Percentiles rank a stretch among this genome's conserved stretches.
Evolutionary conservation across 345 rosid genomes (phyloP).

Genomic region (Arabis alpina): DNA sequence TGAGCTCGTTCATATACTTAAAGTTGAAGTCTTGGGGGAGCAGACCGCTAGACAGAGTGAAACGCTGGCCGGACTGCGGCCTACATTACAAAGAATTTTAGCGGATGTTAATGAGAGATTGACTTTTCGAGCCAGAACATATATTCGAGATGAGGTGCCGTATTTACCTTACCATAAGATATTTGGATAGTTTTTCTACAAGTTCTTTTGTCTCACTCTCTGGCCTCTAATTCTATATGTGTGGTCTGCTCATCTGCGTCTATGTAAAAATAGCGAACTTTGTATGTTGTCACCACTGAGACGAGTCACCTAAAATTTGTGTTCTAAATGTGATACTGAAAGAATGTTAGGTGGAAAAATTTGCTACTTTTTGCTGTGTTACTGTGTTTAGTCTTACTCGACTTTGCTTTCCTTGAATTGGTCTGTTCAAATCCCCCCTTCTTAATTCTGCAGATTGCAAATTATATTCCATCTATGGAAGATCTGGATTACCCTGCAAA

Average conservation of each 20-base stretch:
- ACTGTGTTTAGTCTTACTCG: constrained; percentile 8
- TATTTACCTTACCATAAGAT: constrained; percentile 17
- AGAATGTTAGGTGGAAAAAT: neutral
- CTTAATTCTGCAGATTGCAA: constrained; percentile 78
- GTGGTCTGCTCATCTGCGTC: constrained; percentile 4
- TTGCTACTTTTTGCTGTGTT: constrained; percentile 21
- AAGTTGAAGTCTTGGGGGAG: constrained; percentile 94
- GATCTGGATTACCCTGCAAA: constrained; percentile 92
- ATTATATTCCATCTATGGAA: constrained; percentile 72
- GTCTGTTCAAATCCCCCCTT: constrained; percentile 18
- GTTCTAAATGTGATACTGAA: constrained; percentile 20
- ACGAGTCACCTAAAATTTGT: constrained; percentile 14
- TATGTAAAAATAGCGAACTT: constrained; percentile 30
- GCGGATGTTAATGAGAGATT: constrained; percentile 91
- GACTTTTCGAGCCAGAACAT: constrained; percentile 96
- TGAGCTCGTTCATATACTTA: constrained; percentile 92
- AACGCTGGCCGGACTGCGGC: constrained; percentile 80
- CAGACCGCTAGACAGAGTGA: constrained; percentile 78
- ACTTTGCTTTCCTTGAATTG: constrained; percentile 22
- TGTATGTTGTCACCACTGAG: constrained; percentile 32
- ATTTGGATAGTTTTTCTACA: constrained; percentile 21
- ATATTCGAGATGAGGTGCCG: constrained; percentile 92
- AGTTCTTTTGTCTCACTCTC: neutral
- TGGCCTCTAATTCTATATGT: constrained; percentile 17
- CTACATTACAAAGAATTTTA: constrained; percentile 88